Conservation (phyloP, 805 yeast species). For the Candida xiaguanensis region DNA sequence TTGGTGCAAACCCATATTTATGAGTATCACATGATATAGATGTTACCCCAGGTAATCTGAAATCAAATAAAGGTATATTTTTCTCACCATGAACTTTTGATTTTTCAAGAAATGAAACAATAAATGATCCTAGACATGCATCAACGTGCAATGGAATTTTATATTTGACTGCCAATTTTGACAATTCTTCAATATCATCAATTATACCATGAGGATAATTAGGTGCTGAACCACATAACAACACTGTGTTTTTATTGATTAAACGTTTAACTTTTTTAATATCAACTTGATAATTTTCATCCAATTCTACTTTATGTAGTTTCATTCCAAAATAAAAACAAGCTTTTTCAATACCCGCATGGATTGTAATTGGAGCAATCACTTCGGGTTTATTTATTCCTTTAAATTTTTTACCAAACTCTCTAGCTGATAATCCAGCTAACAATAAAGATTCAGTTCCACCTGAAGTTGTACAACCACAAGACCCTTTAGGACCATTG, state of each 20-base stretch:
- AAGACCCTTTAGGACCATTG: conserved; percentile 61
- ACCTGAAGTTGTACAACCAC: conserved; percentile 86
- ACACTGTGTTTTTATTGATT: conserved; percentile 75
- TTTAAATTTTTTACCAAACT: conserved; percentile 54
- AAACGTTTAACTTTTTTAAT: conserved; percentile 55
- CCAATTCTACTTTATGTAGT: conserved; percentile 75
- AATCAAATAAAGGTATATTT: conserved; percentile 64
- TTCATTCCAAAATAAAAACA: conserved; percentile 86
- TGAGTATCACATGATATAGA: conserved; percentile 99
- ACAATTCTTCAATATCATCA: conserved; percentile 77
- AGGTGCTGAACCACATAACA: conserved; percentile 92
- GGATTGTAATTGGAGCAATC: conserved; percentile 83
- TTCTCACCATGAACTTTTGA: conserved; percentile 47
- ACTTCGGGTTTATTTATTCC: conserved; percentile 76
- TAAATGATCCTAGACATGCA: conserved; percentile 91
- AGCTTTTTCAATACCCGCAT: conserved; percentile 95
- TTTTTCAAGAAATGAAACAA: conserved; percentile 72
- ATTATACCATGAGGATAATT: conserved; percentile 95
- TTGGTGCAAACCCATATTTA: conserved; percentile 97
- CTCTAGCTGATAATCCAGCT: conserved; percentile 86
- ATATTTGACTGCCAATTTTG: conserved; percentile 59
- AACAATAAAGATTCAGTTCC: conserved; percentile 91
- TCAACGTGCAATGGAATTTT: conserved; percentile 92
- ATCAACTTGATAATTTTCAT: conserved; percentile 65
- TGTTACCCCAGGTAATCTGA: conserved; percentile 84